Conservation (phyloP, 768 basidiomycete genomes). For the Mycena amicta region DNA sequence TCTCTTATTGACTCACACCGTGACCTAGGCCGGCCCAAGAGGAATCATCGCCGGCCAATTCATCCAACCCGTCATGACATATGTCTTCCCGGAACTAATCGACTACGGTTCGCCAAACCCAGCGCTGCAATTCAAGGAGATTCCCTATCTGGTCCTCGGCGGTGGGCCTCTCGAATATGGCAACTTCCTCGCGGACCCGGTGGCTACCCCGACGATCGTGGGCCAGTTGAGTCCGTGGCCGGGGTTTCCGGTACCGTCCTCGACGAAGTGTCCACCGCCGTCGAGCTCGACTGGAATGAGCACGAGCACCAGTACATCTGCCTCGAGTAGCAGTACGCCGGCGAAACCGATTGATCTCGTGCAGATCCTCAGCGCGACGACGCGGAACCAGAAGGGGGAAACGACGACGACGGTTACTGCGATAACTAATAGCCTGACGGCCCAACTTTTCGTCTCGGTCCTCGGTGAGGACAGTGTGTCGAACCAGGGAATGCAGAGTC, state of each 20-base stretch:
- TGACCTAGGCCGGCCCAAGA: conserved; percentile 13
- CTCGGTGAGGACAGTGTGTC: background rate
- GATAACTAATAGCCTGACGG: conserved; percentile 1
- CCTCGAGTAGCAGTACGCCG: background rate
- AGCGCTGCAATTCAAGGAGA: conserved; percentile 22
- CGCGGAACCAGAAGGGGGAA: conserved; percentile 23
- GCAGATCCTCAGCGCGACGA: conserved; percentile 18
- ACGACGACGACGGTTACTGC: conserved; percentile 23
- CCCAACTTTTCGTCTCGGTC: background rate
- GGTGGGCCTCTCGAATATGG: conserved; percentile 24
- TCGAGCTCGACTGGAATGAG: no score
- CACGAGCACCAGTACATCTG: background rate
- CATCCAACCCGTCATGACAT: conserved; percentile 8
- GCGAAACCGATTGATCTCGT: background rate
- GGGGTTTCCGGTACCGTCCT: background rate
- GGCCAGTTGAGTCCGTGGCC: conserved; percentile 26
- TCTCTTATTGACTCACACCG: background rate
- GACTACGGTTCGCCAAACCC: conserved; percentile 19
- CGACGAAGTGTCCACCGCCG: conserved; percentile 1
- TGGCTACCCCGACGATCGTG: conserved; percentile 21
- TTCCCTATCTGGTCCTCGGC: conserved; percentile 20
- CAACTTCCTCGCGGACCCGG: conserved; percentile 14
- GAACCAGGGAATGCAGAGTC: conserved; percentile 14
- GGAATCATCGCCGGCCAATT: conserved; percentile 16
- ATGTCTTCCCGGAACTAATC: conserved; percentile 23